These are phyloP conservation scores for Saccharomycopsis sp. DNA, from an alignment of 805 yeast genomes.

Conservation along the genomic window DNA sequence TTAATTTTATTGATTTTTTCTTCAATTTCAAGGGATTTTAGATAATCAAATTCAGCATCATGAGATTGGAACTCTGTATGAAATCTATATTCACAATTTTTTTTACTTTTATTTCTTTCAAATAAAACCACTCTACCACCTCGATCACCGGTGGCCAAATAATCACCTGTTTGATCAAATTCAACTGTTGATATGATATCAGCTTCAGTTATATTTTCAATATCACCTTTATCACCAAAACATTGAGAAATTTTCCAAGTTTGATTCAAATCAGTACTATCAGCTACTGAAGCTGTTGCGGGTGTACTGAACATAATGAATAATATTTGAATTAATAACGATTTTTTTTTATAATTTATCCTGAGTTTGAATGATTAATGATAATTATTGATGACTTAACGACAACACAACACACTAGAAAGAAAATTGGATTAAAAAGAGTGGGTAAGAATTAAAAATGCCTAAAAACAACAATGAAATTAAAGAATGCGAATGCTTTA, in stretches of 20 bases:
- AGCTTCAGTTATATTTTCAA: slow-evolving; percentile 90
- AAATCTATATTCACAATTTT: slow-evolving; percentile 87
- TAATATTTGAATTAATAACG: too few species aligned
- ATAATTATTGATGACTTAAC: too few species aligned
- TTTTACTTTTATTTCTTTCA: slow-evolving; percentile 70
- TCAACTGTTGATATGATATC: slow-evolving; percentile 96
- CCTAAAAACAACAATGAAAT: too few species aligned
- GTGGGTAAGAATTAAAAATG: too few species aligned
- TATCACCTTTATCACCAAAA: slow-evolving; percentile 97
- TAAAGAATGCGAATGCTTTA: too few species aligned
- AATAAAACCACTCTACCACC: slow-evolving; percentile 97
- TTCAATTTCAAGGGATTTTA: slow-evolving; percentile 92
- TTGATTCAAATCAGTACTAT: slow-evolving; percentile 22
- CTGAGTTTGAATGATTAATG: too few species aligned
- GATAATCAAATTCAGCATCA: slow-evolving; percentile 96
- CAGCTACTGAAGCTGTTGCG: slow-evolving; percentile 4
- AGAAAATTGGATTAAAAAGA: too few species aligned
- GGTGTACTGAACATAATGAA: too few species aligned
- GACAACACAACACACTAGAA: too few species aligned
- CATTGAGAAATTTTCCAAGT: slow-evolving; percentile 91
- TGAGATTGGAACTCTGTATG: slow-evolving; percentile 96
- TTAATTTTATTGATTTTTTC: slow-evolving; percentile 96
- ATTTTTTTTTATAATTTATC: too few species aligned
- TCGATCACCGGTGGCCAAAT: slow-evolving; percentile 94
- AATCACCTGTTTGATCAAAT: slow-evolving; percentile 90